phyloP scores from a whole-genome alignment of 2,329 filamentous ascomycete genomes.

The Calycina marina region DNA sequence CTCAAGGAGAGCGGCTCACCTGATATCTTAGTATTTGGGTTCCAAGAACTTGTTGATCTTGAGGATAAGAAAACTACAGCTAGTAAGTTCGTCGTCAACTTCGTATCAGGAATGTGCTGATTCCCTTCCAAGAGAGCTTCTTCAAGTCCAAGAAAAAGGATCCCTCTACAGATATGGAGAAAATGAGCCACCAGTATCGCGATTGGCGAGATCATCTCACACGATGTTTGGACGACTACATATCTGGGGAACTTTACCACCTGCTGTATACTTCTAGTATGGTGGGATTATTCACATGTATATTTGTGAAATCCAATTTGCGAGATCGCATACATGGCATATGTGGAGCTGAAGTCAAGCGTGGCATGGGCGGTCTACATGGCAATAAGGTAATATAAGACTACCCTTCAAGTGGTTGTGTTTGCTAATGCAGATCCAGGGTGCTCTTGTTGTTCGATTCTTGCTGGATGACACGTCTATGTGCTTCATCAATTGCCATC shows the following conservation, averaged over 20 bases:
- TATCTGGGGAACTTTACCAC: constrained; percentile 65
- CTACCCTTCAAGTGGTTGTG: too few species aligned
- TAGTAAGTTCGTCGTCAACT: constrained; percentile 34
- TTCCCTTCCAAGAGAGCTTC: constrained; percentile 48
- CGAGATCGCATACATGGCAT: constrained; percentile 65
- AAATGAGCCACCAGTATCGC: constrained; percentile 95
- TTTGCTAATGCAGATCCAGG: too few species aligned
- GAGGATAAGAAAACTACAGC: constrained; percentile 96
- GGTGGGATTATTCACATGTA: constrained; percentile 88
- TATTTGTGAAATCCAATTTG: constrained; percentile 77
- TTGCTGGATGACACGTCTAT: constrained; percentile 84
- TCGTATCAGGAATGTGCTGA: constrained; percentile 17
- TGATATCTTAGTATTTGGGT: constrained; percentile 88
- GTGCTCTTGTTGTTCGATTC: constrained; percentile 83
- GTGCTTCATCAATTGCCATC: constrained; percentile 94
- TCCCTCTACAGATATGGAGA: constrained; percentile 59
- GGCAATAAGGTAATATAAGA: constrained; percentile 67
- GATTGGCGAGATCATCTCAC: constrained; percentile 89
- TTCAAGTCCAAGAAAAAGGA: constrained; percentile 84
- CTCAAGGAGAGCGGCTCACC: constrained; percentile 64
- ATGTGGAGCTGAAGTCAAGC: constrained; percentile 73
- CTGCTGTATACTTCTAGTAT: constrained; percentile 79
- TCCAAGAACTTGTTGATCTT: constrained; percentile 95
- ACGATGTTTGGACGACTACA: constrained; percentile 67
- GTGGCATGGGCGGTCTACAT: constrained; percentile 87